Conservation (phyloP, 2,329 filamentous ascomycete genomes). For the Magnaporthiopsis rhizophila region DNA sequence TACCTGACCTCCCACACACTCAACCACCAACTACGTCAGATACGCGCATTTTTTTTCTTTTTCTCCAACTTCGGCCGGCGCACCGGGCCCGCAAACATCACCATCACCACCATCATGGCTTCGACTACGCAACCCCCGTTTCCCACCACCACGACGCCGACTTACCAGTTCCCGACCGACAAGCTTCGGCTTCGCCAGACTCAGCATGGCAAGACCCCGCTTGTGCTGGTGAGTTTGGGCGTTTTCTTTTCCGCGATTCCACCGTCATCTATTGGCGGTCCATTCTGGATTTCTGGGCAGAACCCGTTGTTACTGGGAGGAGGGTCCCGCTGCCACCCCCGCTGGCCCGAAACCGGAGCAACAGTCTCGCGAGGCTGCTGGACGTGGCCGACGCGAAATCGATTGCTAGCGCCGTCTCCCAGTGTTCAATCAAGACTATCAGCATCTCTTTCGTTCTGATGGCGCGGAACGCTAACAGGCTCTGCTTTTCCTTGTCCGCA, state of each 20-base stretch:
- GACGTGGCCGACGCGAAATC: not conserved
- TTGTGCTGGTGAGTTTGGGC: slow-evolving; percentile 6
- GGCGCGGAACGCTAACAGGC: not conserved
- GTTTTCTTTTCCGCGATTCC: no score
- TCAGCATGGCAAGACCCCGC: slow-evolving; percentile 7
- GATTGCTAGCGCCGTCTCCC: not conserved
- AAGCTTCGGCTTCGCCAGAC: slow-evolving; percentile 7
- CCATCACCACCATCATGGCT: not conserved
- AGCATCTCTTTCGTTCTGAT: not conserved
- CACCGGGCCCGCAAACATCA: no score
- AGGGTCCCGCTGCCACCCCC: not conserved
- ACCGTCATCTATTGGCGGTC: not conserved
- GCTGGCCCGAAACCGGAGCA: slow-evolving; percentile 1
- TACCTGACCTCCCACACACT: no score
- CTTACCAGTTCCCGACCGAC: slow-evolving; percentile 6
- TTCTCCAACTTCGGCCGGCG: no score
- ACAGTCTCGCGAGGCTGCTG: not conserved
- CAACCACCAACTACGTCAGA: no score
- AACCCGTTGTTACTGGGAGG: not conserved
- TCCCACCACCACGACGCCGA: slow-evolving; percentile 18
- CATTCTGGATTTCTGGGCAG: not conserved
- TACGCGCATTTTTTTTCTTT: no score
- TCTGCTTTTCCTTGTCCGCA: not conserved
- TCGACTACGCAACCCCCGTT: not conserved
- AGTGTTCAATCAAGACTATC: no score